These are phyloP conservation scores for Primulina tabacum DNA, from an alignment of 257 asterid species.

Conservation along the genomic window DNA sequence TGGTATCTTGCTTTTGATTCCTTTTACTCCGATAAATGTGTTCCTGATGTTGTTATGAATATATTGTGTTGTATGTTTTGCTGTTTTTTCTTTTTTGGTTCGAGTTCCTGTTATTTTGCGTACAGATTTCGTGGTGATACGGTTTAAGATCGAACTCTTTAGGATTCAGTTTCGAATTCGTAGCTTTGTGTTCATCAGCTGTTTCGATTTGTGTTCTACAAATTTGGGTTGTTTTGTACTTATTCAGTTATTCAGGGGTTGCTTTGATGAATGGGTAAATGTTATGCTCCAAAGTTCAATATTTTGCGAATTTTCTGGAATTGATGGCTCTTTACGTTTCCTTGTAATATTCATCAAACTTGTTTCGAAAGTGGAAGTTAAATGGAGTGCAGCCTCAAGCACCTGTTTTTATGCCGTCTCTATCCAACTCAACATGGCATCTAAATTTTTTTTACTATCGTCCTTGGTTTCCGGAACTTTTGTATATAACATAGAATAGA, in stretches of 20 bases:
- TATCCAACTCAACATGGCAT: not conserved
- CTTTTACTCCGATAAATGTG: too few relatives aligned
- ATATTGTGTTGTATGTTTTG: too few relatives aligned
- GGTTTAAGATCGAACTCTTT: not conserved
- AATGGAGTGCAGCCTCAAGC: not conserved
- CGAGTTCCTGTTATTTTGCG: too few relatives aligned
- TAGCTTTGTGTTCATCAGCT: not conserved
- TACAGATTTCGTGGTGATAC: too few relatives aligned
- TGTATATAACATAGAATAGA: not conserved
- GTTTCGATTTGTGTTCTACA: not conserved
- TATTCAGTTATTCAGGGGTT: not conserved
- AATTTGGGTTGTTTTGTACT: not conserved
- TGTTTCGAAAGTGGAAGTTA: not conserved
- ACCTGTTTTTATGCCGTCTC: not conserved
- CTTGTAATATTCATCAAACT: not conserved
- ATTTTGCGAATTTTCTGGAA: not conserved
- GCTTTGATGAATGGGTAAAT: not conserved
- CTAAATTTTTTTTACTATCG: not conserved
- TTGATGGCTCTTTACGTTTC: not conserved
- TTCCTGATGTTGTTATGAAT: too few relatives aligned
- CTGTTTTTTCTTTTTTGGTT: too few relatives aligned
- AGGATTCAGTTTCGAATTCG: not conserved
- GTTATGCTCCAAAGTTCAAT: too few relatives aligned
- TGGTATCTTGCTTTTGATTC: not conserved
- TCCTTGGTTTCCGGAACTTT: not conserved